Evolutionary conservation across 169 alveolate species (phyloP), one percentile per base, ranked within the genome.

Genomic region (Cryptosporidium felis): DNA sequence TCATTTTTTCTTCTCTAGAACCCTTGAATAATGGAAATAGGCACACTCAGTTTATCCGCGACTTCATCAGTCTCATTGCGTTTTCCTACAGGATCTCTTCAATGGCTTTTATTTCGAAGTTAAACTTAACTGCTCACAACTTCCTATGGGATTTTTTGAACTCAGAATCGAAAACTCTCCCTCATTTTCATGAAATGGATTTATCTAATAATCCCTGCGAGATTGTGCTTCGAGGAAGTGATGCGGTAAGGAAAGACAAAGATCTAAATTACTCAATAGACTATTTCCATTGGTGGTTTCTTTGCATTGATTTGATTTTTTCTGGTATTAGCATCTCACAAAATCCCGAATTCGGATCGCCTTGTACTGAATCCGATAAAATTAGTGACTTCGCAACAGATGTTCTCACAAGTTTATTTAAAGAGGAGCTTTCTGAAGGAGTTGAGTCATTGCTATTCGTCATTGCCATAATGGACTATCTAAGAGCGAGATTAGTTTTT

Each of bases 241-340:
- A n/a, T n/a, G n/a, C 36, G 56, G 51, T 21, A 12, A 10, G 49
- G 41, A 16, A n/a, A n/a, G 18, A 0, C 34, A 0, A 46, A 26
- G 49, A 66, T 47, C 30, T 63, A 4, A 32, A 45, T 6, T 32
- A 45, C 5, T 44, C 47, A 2, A 74, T 74, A 2, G 85, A 74
- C n/a, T 74, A 74, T 23, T 74, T 40, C 41, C 85, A 74, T 5
- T 74, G 85, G 85, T 74, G 85, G 85, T 74, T 74, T 74, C 85
- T 74, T 34, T 53, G 74, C 21, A 21, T 74, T 23, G 85, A 74
- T 51, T 21, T 74, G 4, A 53, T 74, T 8, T 51, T 74, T 36
- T 36, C 85, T 49, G 85, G 74, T 2, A 34, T 74, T n/a, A 74
- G 85, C 42, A 36, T 53, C 32, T 23, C 67, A 2, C 53, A 49